Evolutionary conservation across 768 basidiomycete genomes (phyloP).

Genomic region (Lactarius akahatsu): DNA sequence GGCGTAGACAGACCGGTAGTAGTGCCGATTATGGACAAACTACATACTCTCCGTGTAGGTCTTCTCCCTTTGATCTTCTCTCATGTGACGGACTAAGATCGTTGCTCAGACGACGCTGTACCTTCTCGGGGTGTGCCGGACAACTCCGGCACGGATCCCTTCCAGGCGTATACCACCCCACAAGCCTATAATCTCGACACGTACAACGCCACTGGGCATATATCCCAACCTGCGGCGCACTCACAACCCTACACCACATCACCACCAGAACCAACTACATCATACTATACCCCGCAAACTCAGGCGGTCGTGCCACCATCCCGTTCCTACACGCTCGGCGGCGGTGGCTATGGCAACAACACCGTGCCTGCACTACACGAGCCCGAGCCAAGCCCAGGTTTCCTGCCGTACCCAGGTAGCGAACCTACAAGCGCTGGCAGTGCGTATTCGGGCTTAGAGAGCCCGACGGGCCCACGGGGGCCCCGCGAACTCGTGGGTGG

Average conservation of each 20-base stretch:
- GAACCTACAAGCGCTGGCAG: conserved; percentile 16
- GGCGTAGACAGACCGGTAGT: conserved; percentile 34
- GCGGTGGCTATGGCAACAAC: conserved; percentile 54
- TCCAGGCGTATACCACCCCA: conserved; percentile 38
- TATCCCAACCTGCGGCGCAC: conserved; percentile 20
- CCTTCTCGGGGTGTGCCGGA: conserved; percentile 49
- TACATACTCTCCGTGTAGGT: conserved; percentile 49
- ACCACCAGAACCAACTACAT: conserved; percentile 15
- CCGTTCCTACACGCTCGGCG: conserved; percentile 57
- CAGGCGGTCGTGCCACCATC: conserved; percentile 5
- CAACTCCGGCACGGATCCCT: conserved; percentile 44
- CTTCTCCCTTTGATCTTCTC: not conserved
- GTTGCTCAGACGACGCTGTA: conserved; percentile 52
- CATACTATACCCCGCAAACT: conserved; percentile 22
- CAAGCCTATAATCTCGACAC: conserved; percentile 40
- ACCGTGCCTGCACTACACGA: conserved; percentile 35
- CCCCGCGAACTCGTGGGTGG: conserved; percentile 4
- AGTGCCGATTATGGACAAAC: conserved; percentile 51
- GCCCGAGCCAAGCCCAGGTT: conserved; percentile 21
- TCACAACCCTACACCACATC: conserved; percentile 23
- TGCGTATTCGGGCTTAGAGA: conserved; percentile 17
- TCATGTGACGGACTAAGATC: not conserved
- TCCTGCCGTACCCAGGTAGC: conserved; percentile 29
- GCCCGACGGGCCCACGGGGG: conserved; percentile 7
- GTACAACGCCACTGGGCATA: conserved; percentile 41